Evolutionary conservation across 2,329 filamentous ascomycete genomes (phyloP).

Genomic region (Colletotrichum sp.): DNA sequence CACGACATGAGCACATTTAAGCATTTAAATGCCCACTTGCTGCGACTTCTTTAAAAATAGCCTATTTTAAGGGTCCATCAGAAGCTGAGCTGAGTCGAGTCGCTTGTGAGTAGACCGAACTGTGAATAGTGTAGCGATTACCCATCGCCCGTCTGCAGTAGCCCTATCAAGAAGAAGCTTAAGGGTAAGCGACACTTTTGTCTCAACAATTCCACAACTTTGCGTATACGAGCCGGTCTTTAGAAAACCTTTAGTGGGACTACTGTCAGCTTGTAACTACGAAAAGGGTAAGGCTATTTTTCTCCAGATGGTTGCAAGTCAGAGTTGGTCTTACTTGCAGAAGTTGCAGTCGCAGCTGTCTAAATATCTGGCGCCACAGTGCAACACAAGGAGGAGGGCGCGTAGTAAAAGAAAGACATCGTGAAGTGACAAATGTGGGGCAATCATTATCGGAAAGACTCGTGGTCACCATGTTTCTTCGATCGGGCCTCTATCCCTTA

Average conservation of each 20-base stretch:
- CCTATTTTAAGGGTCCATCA: not conserved
- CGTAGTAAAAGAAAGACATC: not conserved
- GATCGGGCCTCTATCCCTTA: not conserved
- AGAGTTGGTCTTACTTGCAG: not conserved
- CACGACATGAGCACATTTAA: not conserved
- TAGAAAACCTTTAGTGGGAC: not conserved
- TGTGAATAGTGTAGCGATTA: not conserved
- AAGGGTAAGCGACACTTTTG: not conserved
- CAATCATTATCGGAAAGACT: rapidly evolving
- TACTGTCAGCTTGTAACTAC: not conserved
- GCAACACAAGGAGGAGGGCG: rapidly evolving
- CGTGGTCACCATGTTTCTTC: not conserved
- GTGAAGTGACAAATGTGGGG: not conserved
- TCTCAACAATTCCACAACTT: not conserved
- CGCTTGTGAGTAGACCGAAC: not conserved
- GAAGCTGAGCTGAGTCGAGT: not conserved
- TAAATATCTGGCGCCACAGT: not conserved
- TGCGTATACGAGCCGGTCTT: not conserved
- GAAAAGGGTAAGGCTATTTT: not conserved
- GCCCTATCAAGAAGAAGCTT: not conserved
- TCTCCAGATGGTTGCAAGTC: not conserved
- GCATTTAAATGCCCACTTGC: not conserved
- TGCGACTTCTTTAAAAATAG: not conserved
- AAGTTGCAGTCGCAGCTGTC: not conserved
- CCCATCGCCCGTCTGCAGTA: not conserved